Evolutionary conservation across 495 filamentous ascomycete species (phyloP).

Genomic region (Penicillium pancosmium): DNA sequence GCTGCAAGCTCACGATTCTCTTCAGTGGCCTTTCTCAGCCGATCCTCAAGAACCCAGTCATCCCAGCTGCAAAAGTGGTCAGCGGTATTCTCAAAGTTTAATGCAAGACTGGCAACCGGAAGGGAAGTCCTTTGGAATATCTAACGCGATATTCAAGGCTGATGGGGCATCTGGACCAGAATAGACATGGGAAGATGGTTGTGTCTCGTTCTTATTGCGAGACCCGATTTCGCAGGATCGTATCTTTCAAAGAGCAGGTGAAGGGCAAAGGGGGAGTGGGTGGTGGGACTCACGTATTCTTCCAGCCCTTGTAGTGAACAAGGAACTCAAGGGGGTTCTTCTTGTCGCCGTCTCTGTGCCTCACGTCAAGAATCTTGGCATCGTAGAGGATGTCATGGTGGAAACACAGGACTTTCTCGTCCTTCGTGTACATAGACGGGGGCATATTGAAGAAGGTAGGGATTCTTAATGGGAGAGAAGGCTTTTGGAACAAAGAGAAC

Average conservation of each 20-base stretch:
- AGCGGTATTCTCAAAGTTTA: slow-evolving; percentile 18
- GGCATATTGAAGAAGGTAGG: slow-evolving; percentile 53
- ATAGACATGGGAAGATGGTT: not conserved
- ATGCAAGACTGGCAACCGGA: no score
- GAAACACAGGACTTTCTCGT: slow-evolving; percentile 95
- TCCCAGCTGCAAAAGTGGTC: slow-evolving; percentile 69
- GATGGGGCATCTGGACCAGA: no score
- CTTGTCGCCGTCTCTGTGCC: slow-evolving; percentile 66
- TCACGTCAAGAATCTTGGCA: slow-evolving; percentile 85
- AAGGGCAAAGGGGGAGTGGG: not conserved
- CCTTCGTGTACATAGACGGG: slow-evolving; percentile 73
- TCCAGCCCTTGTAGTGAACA: slow-evolving; percentile 99
- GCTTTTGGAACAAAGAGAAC: no score
- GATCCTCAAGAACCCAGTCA: slow-evolving; percentile 96
- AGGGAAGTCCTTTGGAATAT: no score
- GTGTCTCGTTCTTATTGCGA: not conserved
- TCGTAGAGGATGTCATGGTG: slow-evolving; percentile 97
- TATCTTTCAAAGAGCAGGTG: not conserved
- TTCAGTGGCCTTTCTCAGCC: slow-evolving; percentile 89
- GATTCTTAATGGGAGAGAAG: no score
- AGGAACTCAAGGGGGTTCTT: slow-evolving; percentile 80
- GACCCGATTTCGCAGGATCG: not conserved
- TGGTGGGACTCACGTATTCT: slow-evolving; percentile 73
- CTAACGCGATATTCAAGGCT: no score
- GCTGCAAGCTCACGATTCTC: slow-evolving; percentile 86